Evolutionary conservation across 495 filamentous ascomycete genomes (phyloP), one percentile per base, ranked within the genome.

Genomic region (Glutinoglossum americanum): DNA sequence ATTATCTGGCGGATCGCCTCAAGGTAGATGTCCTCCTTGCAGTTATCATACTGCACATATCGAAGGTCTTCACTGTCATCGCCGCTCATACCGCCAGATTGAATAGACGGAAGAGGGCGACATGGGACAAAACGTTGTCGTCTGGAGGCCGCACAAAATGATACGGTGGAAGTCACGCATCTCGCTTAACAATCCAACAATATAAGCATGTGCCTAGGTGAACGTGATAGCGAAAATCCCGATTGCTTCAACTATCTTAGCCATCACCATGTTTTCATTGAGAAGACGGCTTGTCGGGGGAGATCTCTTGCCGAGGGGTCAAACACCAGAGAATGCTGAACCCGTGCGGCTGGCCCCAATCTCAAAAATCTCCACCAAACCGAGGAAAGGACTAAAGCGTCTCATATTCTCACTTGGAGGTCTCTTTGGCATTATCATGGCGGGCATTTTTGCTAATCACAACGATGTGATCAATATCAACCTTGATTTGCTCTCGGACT

Each of bases 1-100:
- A 99, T 99, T 64, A 99, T 70, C 57, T 87, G 80, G 55, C 93
- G 80, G 71, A 99, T 97, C 25, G 85, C 78, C 49, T 87, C 79
- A 48, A 97, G 80, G 62, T 92, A 94, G 53, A 78, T 70, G 35
- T 81, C 77, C 65, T 97, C 93, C 60, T 87, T 81, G 8, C 73
- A 67, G 63, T 79, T 76, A 56, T 88, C 77, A 67, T 97, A 99
- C 65, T 85, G 87, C 60, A 88, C 74, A 69, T 95, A 97, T 60
- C 75, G 75, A 59, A 94, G 77, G 57, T 81, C 49, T 13, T 30
- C 4, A 32, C 19, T n/a, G 49, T 13, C 49, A 27, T 53, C 15
- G 11, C 49, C 17, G 17, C 11, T 27, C 23, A 27, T 32, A 5
- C 28, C 49, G 13, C 23, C 49, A 32, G 23, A 28, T 28, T 54